Evolutionary conservation across 202 grass and related monocot genomes (phyloP).

Genomic region (Setaria italica): DNA sequence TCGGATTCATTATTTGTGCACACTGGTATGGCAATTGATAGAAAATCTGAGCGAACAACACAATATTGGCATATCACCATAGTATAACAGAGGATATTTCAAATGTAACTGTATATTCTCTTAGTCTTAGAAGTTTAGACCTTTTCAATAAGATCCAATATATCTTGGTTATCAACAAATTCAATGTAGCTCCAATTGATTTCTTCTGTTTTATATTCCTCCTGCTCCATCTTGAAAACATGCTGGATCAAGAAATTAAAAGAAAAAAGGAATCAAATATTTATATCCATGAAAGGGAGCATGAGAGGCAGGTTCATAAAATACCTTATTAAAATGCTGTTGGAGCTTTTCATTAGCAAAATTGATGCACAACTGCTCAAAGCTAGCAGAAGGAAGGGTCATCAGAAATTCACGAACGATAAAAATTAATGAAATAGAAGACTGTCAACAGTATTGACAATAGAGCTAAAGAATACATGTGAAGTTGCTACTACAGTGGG

Average conservation of each 20-base stretch:
- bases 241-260: conserved; percentile 59
- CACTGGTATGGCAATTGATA: neutral
- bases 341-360: conserved; percentile 93
- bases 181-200: conserved; percentile 94
- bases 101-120: neutral
- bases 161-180: conserved; percentile 91
- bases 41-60: conserved; percentile 1
- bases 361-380: conserved; percentile 94
- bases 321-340: conserved; percentile 92
- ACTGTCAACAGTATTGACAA: neutral
- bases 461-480: neutral
- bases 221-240: conserved; percentile 96
- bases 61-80: neutral
- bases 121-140: conserved; percentile 44
- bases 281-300: conserved; percentile 7
- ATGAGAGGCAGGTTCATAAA: conserved; percentile 10
- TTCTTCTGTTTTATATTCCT: conserved; percentile 85
- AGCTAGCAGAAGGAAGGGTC: conserved; percentile 60
- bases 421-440: conserved; percentile 26
- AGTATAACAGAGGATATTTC: conserved; percentile 10
- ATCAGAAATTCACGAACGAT: conserved; percentile 39
- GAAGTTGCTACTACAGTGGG: neutral
- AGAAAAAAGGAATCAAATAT: conserved; percentile 44
- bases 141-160: conserved; percentile 94
- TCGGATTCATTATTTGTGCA: conserved; percentile 14